Evolutionary conservation across 202 grass and related monocot genomes (phyloP).

Genomic region (Zoysia matrella): DNA sequence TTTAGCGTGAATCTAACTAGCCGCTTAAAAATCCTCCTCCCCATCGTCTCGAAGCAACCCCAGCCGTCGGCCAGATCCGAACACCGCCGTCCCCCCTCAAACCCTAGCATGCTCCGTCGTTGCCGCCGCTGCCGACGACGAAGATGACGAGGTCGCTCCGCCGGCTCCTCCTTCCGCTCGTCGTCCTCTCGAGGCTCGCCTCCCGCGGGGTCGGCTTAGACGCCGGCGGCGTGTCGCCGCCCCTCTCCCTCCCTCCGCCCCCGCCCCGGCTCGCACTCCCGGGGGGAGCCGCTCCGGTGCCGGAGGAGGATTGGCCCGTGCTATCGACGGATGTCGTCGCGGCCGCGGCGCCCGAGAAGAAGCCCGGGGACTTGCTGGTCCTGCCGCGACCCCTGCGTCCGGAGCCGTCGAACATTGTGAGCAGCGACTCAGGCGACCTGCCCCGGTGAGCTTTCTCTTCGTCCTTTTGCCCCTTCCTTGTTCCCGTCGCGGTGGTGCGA

Average conservation of each 20-base stretch:
- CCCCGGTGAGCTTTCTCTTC: conserved; percentile 36
- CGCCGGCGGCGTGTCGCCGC: neutral
- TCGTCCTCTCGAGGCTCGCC: conserved; percentile 49
- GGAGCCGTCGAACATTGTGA: conserved; percentile 8
- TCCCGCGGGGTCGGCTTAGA: conserved; percentile 41
- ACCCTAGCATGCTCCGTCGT: conserved; percentile 42
- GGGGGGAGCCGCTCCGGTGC: neutral
- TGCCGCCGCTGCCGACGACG: neutral
- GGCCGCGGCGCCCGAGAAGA: conserved; percentile 2
- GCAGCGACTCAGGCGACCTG: neutral
- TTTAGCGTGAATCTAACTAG: too few species aligned
- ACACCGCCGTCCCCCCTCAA: neutral
- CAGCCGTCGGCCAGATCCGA: conserved; percentile 24
- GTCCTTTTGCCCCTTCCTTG: neutral
- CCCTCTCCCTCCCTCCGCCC: neutral
- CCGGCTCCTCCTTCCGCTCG: conserved; percentile 46
- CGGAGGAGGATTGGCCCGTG: neutral
- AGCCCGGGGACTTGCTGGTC: conserved; percentile 23
- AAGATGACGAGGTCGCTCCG: conserved; percentile 38
- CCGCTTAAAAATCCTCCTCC: neutral
- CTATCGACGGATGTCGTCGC: conserved; percentile 44
- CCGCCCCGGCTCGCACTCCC: conserved; percentile 34
- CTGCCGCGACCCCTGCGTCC: conserved; percentile 14
- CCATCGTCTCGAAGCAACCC: conserved; percentile 49
- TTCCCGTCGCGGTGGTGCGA: neutral